These are phyloP conservation scores for Solanum clarkiae DNA, from an alignment of 257 asterid species.

Conservation along the genomic window DNA sequence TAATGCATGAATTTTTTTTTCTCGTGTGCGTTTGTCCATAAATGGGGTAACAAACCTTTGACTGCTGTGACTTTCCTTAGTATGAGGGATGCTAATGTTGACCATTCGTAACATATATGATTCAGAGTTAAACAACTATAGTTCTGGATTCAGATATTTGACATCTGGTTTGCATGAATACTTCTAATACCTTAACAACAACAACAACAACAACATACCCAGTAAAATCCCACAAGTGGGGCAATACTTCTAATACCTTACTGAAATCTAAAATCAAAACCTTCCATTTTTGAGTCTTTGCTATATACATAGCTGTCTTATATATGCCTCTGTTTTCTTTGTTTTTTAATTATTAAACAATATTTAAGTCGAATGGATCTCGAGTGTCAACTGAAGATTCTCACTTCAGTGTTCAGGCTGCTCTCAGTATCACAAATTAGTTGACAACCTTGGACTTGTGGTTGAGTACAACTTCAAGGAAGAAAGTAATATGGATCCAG, in stretches of 20 bases:
- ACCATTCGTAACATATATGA: neutral
- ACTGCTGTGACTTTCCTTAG: neutral
- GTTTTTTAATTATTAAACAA: neutral
- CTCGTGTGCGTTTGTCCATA: neutral
- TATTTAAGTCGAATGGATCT: neutral
- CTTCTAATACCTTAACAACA: neutral
- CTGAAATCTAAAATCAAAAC: neutral
- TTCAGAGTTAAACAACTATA: neutral
- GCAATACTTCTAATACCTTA: neutral
- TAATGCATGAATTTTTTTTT: neutral
- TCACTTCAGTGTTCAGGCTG: conserved; percentile 79
- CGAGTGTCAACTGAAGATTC: neutral
- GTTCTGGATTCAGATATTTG: neutral
- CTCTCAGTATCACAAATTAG: conserved; percentile 75
- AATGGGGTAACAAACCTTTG: neutral
- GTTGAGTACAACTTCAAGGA: conserved; percentile 67
- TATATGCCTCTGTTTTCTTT: neutral
- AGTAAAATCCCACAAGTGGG: too few species aligned
- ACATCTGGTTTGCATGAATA: neutral
- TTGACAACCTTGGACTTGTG: conserved; percentile 87
- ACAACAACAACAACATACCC: too few species aligned
- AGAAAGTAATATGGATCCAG: conserved; percentile 34
- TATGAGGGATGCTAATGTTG: neutral
- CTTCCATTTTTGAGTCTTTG: neutral
- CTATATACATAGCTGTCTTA: neutral